Evolutionary conservation across 805 yeast species (phyloP).

Genomic region (Schwanniomyces occidentalis): DNA sequence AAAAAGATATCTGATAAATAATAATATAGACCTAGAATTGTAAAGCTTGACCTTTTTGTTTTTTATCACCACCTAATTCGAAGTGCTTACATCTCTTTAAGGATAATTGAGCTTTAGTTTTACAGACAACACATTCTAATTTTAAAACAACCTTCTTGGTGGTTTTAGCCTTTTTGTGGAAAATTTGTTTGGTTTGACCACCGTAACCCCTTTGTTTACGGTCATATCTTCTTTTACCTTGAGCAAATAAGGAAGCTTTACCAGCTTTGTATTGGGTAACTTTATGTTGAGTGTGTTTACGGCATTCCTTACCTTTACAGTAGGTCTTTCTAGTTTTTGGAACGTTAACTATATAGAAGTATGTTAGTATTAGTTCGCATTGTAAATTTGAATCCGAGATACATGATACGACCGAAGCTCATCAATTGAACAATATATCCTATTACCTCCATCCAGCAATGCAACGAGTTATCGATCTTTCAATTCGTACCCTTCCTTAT

Average conservation of each 20-base stretch:
- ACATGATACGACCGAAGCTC: too few species aligned
- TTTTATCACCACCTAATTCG: slow-evolving; percentile 99
- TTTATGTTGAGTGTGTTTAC: slow-evolving; percentile 99
- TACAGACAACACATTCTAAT: slow-evolving; percentile 97
- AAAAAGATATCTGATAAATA: slow-evolving; percentile 6
- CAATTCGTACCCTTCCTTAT: too few species aligned
- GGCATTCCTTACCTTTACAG: slow-evolving; percentile 99
- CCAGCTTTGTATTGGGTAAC: slow-evolving; percentile 99
- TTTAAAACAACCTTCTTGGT: slow-evolving; percentile 99
- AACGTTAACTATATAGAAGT: slow-evolving; percentile 81
- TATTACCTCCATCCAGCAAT: too few species aligned
- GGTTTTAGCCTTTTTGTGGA: slow-evolving; percentile 99
- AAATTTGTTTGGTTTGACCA: slow-evolving; percentile 99
- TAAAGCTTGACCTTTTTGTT: slow-evolving; percentile 99
- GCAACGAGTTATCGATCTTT: too few species aligned
- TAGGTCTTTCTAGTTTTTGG: slow-evolving; percentile 99
- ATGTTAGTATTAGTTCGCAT: slow-evolving; percentile 28
- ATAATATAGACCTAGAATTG: slow-evolving; percentile 72
- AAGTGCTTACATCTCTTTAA: slow-evolving; percentile 99
- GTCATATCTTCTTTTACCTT: slow-evolving; percentile 99
- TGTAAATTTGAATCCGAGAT: too few species aligned
- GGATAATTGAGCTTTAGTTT: slow-evolving; percentile 97
- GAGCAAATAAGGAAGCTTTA: slow-evolving; percentile 98
- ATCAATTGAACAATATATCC: too few species aligned
- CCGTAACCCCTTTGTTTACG: slow-evolving; percentile 99